Percentiles rank a stretch among this genome's conserved stretches.
Conservation (phyloP, 176 grass and related monocot species). For the Ensete ventricosum region DNA sequence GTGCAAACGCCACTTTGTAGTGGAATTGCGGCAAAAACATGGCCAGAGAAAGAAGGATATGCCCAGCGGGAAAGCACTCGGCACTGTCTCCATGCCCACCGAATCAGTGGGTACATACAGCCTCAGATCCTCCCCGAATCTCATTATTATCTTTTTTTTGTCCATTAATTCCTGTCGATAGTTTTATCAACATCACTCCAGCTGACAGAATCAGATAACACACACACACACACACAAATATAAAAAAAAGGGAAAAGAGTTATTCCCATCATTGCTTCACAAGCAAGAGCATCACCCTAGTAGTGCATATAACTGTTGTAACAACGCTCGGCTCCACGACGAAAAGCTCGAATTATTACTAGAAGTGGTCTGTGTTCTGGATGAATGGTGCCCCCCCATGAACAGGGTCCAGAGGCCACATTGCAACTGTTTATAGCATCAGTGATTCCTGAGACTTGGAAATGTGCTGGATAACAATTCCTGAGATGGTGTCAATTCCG, state of each 20-base stretch:
- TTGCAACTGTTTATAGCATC: too few relatives aligned
- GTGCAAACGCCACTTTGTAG: conserved; percentile 14
- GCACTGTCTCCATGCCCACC: conserved; percentile 21
- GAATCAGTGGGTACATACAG: conserved; percentile 6
- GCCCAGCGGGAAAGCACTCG: conserved; percentile 27
- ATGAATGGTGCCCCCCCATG: conserved; percentile 1
- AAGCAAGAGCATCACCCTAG: conserved; percentile 11
- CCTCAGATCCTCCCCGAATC: conserved; percentile 23
- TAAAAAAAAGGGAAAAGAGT: not conserved
- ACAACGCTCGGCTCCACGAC: not conserved
- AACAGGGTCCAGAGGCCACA: not conserved
- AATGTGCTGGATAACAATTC: not conserved
- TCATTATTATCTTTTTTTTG: conserved; percentile 13
- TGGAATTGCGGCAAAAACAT: conserved; percentile 7
- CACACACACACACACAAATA: too few relatives aligned
- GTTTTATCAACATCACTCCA: not conserved
- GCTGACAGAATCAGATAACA: conserved; percentile 19
- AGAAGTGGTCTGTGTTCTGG: not conserved
- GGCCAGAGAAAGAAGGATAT: not conserved
- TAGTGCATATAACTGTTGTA: conserved; percentile 28
- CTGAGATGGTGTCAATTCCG: too few relatives aligned
- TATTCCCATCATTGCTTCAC: conserved; percentile 21
- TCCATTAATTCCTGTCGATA: conserved; percentile 14
- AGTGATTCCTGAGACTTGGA: not conserved
- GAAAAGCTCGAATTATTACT: conserved; percentile 17